Conservation (phyloP, 2,329 filamentous ascomycete genomes). For the Setomelanomma holmii region DNA sequence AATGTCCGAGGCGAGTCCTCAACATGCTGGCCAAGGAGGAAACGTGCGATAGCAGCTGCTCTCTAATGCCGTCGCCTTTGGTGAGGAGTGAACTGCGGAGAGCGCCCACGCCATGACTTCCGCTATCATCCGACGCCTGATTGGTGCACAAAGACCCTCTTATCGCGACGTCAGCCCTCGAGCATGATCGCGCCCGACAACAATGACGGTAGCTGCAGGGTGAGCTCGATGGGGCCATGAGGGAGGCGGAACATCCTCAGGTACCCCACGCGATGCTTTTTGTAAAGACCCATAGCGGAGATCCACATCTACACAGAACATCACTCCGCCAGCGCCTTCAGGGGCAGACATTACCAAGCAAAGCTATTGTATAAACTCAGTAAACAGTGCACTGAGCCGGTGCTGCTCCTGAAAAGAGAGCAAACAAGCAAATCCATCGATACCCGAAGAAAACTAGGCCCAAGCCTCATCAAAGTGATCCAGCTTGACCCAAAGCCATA, state of each 20-base stretch:
- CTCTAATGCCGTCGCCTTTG: slow-evolving; percentile 16
- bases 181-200: neutral
- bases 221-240: neutral
- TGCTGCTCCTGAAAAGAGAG: no score
- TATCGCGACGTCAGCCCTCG: slow-evolving; percentile 13
- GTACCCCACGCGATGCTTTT: neutral
- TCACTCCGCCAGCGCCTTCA: neutral
- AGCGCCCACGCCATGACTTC: slow-evolving; percentile 1
- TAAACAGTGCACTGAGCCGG: no score
- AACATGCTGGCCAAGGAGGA: slow-evolving; percentile 24
- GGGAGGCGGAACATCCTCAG: neutral
- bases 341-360: no score
- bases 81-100: slow-evolving; percentile 2
- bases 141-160: slow-evolving; percentile 17
- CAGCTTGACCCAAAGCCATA: neutral
- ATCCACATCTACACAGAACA: neutral
- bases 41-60: slow-evolving; percentile 9
- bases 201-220: neutral
- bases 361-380: no score
- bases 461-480: neutral
- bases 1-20: slow-evolving; percentile 10
- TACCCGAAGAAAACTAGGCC: no score
- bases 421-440: no score
- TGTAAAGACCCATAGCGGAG: neutral
- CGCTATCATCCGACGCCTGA: slow-evolving; percentile 12